Conservation (phyloP, 78 protist species). For the Dictyostelium intermedium region DNA sequence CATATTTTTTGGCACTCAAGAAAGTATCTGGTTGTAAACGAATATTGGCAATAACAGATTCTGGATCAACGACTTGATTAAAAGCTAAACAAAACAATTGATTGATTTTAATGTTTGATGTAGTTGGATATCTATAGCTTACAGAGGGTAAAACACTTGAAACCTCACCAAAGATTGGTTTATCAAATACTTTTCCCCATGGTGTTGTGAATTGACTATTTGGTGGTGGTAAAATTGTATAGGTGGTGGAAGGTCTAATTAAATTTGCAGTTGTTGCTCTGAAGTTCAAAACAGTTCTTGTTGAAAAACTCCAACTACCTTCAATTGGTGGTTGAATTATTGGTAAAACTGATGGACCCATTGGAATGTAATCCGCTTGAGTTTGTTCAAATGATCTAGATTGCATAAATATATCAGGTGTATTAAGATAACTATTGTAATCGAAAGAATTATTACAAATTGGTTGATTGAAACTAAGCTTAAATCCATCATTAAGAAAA, state of each 20-base stretch:
- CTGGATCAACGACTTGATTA: constrained; percentile 22
- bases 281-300: background rate
- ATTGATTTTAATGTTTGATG: background rate
- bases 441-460: background rate
- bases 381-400: background rate
- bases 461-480: background rate
- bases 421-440: background rate
- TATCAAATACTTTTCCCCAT: background rate
- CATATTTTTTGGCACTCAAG: background rate
- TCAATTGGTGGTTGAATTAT: background rate
- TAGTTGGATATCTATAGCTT: background rate
- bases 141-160: background rate
- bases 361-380: background rate
- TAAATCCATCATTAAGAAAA: background rate
- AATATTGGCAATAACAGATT: background rate
- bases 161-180: background rate
- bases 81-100: constrained; percentile 20
- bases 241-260: background rate
- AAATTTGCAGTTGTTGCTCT: too few relatives aligned
- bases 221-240: constrained; percentile 12
- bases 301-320: background rate
- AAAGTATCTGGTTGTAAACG: background rate
- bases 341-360: background rate
- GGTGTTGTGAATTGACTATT: background rate
- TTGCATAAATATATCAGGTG: background rate